Base-by-base conservation (phyloP, 1,284 basidiomycete species). In the Sanghuangporus weigelae region DNA sequence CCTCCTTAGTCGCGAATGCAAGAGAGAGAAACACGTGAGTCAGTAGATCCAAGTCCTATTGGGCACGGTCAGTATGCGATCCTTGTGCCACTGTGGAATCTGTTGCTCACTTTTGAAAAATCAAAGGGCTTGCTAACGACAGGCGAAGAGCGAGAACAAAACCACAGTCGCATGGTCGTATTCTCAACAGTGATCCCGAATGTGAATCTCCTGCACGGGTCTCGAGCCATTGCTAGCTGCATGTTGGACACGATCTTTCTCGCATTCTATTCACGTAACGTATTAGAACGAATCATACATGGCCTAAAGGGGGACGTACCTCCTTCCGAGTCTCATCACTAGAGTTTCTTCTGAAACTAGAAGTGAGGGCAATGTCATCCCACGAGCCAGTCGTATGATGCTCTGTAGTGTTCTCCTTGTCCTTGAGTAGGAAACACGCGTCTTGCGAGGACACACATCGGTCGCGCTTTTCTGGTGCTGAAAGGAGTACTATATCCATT, bases 151-250 rank as follows among this genome's bases (percentile, higher is more conserved):
- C 49, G 36, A 4, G 44, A 42, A n/a, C 40, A 42, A n/a, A 42
- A 42, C 40, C 40, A 42, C 40, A 42, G 40, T 11, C 40, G 40
- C n/a, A 48, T 51, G n/a, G 11, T 54, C 48, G 11, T 26, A 14
- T 65, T 56, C 23, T 68, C 63, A 8, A 68, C 59, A 8, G 66
- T 65, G 36, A 68, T 49, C 14, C 66, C 63, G 40, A 56, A 62
- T 3, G 44, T 48, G 50, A 65, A 67, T 49, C 67, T 48, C 21
- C 66, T 50, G 16, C 60, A 60, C 10, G 60, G 63, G 38, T 68
- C 67, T 49, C 42, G 53, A n/a, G 38, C 40, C 63, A 67, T 68
- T 14, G 62, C 48, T 19, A 65, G 57, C 26, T 55, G 48, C 55
- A 67, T 63, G 19, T 12, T 36, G 26, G 19, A 39, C 6, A 35